Conservation (phyloP, 2,329 filamentous ascomycete species). For the Sporothrix globosa region DNA sequence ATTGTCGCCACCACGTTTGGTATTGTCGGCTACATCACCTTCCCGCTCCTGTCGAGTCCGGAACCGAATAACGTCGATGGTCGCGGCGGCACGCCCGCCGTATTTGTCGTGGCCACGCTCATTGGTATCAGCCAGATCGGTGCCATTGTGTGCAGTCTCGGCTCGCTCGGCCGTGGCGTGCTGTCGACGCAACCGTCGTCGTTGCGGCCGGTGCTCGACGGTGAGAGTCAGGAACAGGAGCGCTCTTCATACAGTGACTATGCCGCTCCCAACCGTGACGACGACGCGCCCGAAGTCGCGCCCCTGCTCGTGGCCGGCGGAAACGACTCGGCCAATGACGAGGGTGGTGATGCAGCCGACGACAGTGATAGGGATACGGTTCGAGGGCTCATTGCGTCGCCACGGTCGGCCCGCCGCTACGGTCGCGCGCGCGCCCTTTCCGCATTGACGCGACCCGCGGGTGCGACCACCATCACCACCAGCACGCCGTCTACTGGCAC, state of each 20-base stretch:
- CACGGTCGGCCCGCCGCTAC: slow-evolving; percentile 26
- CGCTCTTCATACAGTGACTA: background rate
- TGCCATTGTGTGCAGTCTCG: slow-evolving; percentile 93
- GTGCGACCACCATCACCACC: background rate
- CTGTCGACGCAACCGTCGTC: slow-evolving; percentile 51
- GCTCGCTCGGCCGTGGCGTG: slow-evolving; percentile 80
- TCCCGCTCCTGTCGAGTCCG: slow-evolving; percentile 76
- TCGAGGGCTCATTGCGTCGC: slow-evolving; percentile 25
- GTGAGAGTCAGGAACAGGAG: slow-evolving; percentile 3
- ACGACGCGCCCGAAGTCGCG: slow-evolving; percentile 45
- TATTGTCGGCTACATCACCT: slow-evolving; percentile 73
- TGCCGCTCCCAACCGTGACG: slow-evolving; percentile 18
- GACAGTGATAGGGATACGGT: slow-evolving; percentile 23
- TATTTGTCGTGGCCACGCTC: slow-evolving; percentile 77
- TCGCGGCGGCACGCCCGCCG: slow-evolving; percentile 66
- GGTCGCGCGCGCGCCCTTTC: slow-evolving; percentile 31
- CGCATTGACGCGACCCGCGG: slow-evolving; percentile 25
- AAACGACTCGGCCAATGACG: background rate
- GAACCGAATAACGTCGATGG: slow-evolving; percentile 68
- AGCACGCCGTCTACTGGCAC: background rate
- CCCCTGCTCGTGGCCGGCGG: slow-evolving; percentile 46
- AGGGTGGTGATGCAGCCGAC: background rate
- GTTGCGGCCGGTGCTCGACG: slow-evolving; percentile 30
- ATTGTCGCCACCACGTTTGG: slow-evolving; percentile 72
- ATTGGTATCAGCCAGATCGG: slow-evolving; percentile 95